These are phyloP conservation scores for Lepidium sativum DNA, from an alignment of 345 rosid species.

Conservation along the genomic window DNA sequence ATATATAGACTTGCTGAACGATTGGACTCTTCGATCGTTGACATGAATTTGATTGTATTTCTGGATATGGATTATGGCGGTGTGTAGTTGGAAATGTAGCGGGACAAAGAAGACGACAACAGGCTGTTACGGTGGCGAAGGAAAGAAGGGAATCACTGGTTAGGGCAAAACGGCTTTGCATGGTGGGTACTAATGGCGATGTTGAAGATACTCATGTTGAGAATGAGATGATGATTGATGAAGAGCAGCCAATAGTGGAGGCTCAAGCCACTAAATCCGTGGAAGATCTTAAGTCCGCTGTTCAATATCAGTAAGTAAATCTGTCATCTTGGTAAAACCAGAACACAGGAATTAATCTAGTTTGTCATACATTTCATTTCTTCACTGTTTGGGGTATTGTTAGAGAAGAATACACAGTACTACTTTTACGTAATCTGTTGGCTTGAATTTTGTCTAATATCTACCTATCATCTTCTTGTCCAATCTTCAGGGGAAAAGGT, in stretches of 20 bases:
- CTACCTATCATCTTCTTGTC: no score
- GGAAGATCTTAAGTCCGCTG: constrained; percentile 62
- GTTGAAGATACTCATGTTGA: constrained; percentile 28
- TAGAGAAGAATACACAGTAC: neutral
- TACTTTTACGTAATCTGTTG: no score
- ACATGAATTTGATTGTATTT: constrained; percentile 8
- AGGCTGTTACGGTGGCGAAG: constrained; percentile 79
- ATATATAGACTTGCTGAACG: neutral
- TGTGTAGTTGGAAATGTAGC: constrained; percentile 65
- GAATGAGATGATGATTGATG: constrained; percentile 70
- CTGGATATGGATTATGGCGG: constrained; percentile 18
- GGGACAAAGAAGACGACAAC: constrained; percentile 76
- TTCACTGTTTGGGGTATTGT: neutral
- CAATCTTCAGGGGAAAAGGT: constrained; percentile 66
- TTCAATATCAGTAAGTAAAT: constrained; percentile 56
- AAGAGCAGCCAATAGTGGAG: constrained; percentile 65
- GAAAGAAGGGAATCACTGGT: constrained; percentile 83
- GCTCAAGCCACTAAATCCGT: constrained; percentile 58
- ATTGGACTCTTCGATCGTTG: neutral
- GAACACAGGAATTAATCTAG: neutral
- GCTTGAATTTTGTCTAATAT: no score
- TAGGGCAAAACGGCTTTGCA: constrained; percentile 78
- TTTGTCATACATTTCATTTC: neutral
- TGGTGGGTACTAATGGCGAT: constrained; percentile 55
- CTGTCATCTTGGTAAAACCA: neutral